These are phyloP conservation scores for Alisma plantagoaquatica DNA, from an alignment of 106 monocot genomes.

Conservation along the genomic window DNA sequence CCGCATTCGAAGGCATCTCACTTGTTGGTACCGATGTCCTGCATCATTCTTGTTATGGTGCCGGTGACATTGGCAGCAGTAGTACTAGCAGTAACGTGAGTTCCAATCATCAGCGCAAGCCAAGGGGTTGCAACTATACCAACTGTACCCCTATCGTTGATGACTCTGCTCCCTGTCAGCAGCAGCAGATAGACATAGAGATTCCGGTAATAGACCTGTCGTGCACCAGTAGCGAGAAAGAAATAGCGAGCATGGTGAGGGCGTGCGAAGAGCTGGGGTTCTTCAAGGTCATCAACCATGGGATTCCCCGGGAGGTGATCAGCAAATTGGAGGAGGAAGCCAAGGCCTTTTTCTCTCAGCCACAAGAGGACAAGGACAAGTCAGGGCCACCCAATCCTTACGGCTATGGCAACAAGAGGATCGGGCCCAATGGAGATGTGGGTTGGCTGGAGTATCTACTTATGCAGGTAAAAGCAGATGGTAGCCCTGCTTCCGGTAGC, in stretches of 20 bases:
- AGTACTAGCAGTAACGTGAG: no score
- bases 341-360: conserved; percentile 46
- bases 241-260: conserved; percentile 16
- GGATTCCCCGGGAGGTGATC: conserved; percentile 24
- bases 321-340: conserved; percentile 41
- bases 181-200: no score
- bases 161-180: no score
- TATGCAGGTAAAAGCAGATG: no score
- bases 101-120: no score
- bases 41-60: no score
- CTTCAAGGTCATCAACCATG: conserved; percentile 71
- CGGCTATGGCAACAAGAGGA: conserved; percentile 71
- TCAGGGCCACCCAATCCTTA: conserved; percentile 24
- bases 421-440: conserved; percentile 73
- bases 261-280: conserved; percentile 71
- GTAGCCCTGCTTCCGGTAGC: no score
- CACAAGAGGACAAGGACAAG: conserved; percentile 25
- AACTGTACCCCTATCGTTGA: no score
- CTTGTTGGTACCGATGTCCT: no score
- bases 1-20: no score
- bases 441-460: conserved; percentile 96
- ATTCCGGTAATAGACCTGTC: conserved; percentile 51
- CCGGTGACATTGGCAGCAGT: no score
- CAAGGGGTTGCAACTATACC: no score
- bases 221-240: conserved; percentile 4